Evolutionary conservation across 768 basidiomycete genomes (phyloP).

Genomic region (Lepiota venenata): DNA sequence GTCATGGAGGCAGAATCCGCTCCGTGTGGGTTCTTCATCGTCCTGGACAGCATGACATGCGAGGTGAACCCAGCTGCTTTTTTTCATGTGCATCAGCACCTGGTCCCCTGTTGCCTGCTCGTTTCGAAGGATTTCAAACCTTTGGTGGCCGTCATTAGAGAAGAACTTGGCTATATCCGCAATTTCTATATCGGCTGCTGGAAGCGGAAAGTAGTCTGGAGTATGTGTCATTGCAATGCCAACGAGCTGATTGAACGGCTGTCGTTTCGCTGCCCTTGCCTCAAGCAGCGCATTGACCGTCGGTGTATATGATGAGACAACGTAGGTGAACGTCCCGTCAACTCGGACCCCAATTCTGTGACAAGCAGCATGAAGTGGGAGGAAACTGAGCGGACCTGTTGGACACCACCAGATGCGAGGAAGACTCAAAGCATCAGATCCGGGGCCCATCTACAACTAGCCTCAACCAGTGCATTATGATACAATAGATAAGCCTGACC

Average conservation of each 20-base stretch:
- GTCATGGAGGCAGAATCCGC: conserved; percentile 18
- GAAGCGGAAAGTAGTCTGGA: no score
- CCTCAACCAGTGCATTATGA: background rate
- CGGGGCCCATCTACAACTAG: background rate
- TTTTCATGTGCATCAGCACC: no score
- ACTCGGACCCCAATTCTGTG: background rate
- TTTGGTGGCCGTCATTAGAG: no score
- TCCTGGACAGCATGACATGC: background rate
- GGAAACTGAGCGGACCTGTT: conserved; percentile 7
- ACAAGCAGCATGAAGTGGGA: conserved; percentile 8
- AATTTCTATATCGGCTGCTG: no score
- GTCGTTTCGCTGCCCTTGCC: no score
- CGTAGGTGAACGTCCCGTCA: background rate
- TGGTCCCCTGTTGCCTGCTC: no score
- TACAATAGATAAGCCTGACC: background rate
- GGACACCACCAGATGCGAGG: conserved; percentile 11
- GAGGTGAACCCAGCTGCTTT: background rate
- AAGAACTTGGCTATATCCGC: no score
- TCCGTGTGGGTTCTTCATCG: conserved; percentile 12
- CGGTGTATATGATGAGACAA: conserved; percentile 3
- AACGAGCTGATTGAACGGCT: no score
- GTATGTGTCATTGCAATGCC: no score
- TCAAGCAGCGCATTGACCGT: background rate
- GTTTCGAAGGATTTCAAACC: no score
- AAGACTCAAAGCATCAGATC: background rate